Evolutionary conservation across 345 rosid genomes (phyloP), one percentile per base, ranked within the genome.

Genomic region (Odontarrhena argentea): DNA sequence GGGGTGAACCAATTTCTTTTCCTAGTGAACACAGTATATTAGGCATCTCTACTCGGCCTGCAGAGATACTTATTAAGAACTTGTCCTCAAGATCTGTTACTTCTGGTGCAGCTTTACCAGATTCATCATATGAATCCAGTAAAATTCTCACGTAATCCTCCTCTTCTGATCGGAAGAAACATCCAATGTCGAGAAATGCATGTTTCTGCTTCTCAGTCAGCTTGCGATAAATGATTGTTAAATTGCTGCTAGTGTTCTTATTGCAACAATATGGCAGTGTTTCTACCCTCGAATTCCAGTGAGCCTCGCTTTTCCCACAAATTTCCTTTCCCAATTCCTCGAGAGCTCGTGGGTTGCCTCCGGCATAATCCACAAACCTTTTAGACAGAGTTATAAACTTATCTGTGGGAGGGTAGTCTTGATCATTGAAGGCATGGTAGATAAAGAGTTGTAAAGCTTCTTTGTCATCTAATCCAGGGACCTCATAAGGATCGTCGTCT

Each of bases 111-210:
- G 55, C 55, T 50, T 26, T 14, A 25, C 37, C 4, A 2, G 48
- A 41, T 0, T 10, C 13, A 43, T 59, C 49, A 57, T 52, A 51
- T 4, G 34, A 42, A 1, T 64, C 72, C 0, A 75, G 55, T 22
- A 75, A 59, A 24, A 30, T 3, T 5, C 0, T 42, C 6, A 71
- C 46, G 5, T 0, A 1, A 1, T 71, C 44, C 9, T 9, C 32
- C 0, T 37, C 30, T 7, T 13, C 22, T 1, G 74, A 60, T 9
- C 35, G 60, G 2, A 42, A 43, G 64, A 77, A 77, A 47, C 77
- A 74, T 6, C 77, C 81, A n/a, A 80, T 71, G 35, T 78, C 80
- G 4, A 75, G 67, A 75, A 80, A 80, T 3, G 70, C 41, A 7
- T 18, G 22, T 36, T 75, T 55, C 12, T 55, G 48, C 2, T 40